These are phyloP conservation scores for Xylaria sp. DNA, from an alignment of 2,329 filamentous ascomycete genomes.

Conservation along the genomic window DNA sequence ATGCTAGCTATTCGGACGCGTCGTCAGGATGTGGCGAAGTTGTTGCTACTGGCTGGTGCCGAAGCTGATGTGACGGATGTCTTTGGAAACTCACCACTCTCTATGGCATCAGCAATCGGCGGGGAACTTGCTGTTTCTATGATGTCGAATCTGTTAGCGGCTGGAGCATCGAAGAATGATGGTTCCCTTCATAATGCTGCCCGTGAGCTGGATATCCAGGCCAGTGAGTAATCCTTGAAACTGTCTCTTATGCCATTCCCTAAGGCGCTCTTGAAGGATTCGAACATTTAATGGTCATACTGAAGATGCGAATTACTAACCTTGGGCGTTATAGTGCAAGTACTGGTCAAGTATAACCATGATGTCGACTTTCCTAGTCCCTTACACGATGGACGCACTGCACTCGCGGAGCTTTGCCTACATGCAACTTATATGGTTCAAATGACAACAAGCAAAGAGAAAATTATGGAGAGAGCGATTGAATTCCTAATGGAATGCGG, in stretches of 20 bases:
- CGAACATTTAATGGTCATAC: background rate
- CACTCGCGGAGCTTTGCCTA: constrained; percentile 67
- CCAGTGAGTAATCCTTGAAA: constrained; percentile 37
- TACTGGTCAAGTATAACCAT: constrained; percentile 64
- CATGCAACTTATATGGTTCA: constrained; percentile 55
- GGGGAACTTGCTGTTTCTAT: constrained; percentile 60
- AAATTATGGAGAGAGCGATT: constrained; percentile 63
- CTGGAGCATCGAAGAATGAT: constrained; percentile 65
- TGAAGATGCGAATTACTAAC: background rate
- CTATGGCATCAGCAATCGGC: constrained; percentile 62
- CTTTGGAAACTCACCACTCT: constrained; percentile 63
- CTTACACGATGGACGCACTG: constrained; percentile 66
- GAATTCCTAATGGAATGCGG: constrained; percentile 60
- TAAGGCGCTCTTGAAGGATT: background rate
- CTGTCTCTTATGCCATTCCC: background rate
- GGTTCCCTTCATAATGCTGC: constrained; percentile 71
- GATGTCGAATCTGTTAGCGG: constrained; percentile 60
- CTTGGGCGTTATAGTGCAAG: constrained; percentile 44
- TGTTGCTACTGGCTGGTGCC: constrained; percentile 62
- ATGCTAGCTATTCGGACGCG: constrained; percentile 63
- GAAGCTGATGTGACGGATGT: constrained; percentile 65
- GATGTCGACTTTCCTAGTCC: constrained; percentile 69
- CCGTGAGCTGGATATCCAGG: constrained; percentile 61
- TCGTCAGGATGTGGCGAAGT: constrained; percentile 62
- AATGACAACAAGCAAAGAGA: constrained; percentile 54